phyloP scores from a whole-genome alignment of 2,329 filamentous ascomycete species.

The Talaromyces sp. region DNA sequence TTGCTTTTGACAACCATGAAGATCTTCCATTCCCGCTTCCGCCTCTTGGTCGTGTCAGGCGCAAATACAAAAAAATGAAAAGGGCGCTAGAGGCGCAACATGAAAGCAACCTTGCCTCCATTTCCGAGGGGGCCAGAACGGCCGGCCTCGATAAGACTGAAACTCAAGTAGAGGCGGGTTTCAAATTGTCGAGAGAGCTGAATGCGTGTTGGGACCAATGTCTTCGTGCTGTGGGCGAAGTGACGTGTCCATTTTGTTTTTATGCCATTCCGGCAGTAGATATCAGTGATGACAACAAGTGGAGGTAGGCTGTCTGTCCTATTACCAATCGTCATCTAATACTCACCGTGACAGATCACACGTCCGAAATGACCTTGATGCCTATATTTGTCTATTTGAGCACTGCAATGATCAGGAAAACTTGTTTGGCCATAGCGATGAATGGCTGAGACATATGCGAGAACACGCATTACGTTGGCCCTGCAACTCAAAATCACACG shows the following conservation, averaged over 20 bases:
- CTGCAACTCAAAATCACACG: conserved; percentile 12
- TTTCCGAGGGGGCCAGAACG: not conserved
- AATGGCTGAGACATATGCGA: conserved; percentile 16
- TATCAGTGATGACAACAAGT: conserved; percentile 1
- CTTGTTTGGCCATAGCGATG: conserved; percentile 11
- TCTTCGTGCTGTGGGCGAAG: not conserved
- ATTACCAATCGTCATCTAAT: not conserved
- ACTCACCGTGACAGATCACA: conserved; percentile 6
- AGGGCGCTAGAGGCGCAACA: not conserved
- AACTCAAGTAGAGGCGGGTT: not conserved
- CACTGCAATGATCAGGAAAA: conserved; percentile 1
- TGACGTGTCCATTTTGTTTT: conserved; percentile 13
- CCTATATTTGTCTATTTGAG: conserved; percentile 15
- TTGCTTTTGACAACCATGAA: conserved; percentile 2
- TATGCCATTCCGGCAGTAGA: not conserved
- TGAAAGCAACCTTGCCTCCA: not conserved
- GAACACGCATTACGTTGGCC: conserved; percentile 13
- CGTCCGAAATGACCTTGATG: conserved; percentile 15
- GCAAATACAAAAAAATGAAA: not conserved
- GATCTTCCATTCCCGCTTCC: conserved; percentile 6
- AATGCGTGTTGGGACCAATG: not conserved
- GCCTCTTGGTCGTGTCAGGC: not conserved
- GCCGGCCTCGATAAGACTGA: not conserved
- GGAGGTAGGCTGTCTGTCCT: conserved; percentile 1
- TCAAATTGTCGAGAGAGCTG: not conserved